Evolutionary conservation across 108 stramenopile species (phyloP).

Genomic region (Nitzschia sp.): DNA sequence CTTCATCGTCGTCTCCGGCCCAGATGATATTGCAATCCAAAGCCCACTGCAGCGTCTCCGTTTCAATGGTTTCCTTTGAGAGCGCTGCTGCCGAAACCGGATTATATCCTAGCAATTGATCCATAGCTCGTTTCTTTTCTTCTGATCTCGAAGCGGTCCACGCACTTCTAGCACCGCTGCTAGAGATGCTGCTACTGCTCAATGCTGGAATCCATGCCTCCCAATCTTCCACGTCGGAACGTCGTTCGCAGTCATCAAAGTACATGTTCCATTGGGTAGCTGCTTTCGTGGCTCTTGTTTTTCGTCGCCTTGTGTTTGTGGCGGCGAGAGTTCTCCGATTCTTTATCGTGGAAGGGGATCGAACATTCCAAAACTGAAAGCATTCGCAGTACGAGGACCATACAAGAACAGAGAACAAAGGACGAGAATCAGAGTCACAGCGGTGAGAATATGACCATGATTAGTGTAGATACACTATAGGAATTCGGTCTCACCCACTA

Average conservation of each 20-base stretch:
- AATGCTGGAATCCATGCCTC: not conserved
- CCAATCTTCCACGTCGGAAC: not conserved
- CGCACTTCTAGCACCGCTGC: not conserved
- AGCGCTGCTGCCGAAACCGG: slow-evolving; percentile 6
- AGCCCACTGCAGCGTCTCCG: slow-evolving; percentile 25
- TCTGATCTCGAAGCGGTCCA: slow-evolving; percentile 15
- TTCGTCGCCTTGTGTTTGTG: not conserved
- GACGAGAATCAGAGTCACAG: too few relatives aligned
- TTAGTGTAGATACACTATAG: too few relatives aligned
- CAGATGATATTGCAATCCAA: slow-evolving; percentile 19
- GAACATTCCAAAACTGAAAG: slow-evolving; percentile 19
- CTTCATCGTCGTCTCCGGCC: not conserved
- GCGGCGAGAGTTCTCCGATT: not conserved
- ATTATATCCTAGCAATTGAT: slow-evolving; percentile 21
- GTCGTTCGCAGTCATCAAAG: slow-evolving; percentile 33
- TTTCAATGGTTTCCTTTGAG: slow-evolving; percentile 20
- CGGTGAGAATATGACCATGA: too few relatives aligned
- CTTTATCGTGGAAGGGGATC: not conserved
- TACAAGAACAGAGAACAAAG: not conserved
- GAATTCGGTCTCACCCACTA: not conserved
- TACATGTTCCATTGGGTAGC: slow-evolving; percentile 16
- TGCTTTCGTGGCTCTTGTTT: not conserved
- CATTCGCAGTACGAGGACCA: not conserved
- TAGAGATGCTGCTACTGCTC: too few relatives aligned
- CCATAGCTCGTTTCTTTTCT: slow-evolving; percentile 19